Conservation (phyloP, 352 stramenopile genomes). For the Phytophthora macrochlamydospora region DNA sequence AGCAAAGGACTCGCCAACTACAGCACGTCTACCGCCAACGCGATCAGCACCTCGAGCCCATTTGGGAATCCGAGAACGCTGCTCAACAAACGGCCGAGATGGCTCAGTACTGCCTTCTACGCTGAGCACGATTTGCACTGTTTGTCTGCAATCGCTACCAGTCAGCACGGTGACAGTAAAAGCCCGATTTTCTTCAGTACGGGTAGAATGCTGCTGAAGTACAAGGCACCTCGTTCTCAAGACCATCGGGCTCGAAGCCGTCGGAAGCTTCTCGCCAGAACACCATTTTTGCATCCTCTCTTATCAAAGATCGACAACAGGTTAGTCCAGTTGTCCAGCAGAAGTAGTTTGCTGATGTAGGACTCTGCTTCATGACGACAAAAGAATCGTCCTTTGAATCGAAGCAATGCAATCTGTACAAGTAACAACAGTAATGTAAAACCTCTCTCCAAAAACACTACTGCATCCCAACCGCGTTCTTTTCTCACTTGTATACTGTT, state of each 20-base stretch:
- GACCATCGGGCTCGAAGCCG: constrained; percentile 30
- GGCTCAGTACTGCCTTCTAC: constrained; percentile 23
- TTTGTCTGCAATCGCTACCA: neutral
- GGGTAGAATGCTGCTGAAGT: constrained; percentile 13
- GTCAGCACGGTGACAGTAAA: neutral
- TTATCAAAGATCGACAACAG: neutral
- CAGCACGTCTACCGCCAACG: constrained; percentile 45
- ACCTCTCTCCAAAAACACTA: too few species aligned
- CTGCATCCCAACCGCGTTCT: too few species aligned
- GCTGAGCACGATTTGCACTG: neutral
- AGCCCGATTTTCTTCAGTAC: constrained; percentile 9
- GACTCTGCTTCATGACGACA: too few species aligned
- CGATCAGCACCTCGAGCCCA: constrained; percentile 44
- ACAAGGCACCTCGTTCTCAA: neutral
- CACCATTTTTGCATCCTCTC: too few species aligned
- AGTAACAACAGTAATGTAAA: too few species aligned
- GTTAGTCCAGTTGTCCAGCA: neutral
- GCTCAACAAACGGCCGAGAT: constrained; percentile 26
- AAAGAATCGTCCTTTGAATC: too few species aligned
- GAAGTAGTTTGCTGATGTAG: too few species aligned
- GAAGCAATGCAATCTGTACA: too few species aligned
- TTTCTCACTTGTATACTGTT: neutral
- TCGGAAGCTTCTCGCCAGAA: constrained; percentile 26
- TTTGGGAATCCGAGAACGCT: constrained; percentile 43
- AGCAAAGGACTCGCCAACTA: constrained; percentile 43